These are phyloP conservation scores for Typha latifolia DNA, from an alignment of 176 grass and related monocot species.

Conservation along the genomic window DNA sequence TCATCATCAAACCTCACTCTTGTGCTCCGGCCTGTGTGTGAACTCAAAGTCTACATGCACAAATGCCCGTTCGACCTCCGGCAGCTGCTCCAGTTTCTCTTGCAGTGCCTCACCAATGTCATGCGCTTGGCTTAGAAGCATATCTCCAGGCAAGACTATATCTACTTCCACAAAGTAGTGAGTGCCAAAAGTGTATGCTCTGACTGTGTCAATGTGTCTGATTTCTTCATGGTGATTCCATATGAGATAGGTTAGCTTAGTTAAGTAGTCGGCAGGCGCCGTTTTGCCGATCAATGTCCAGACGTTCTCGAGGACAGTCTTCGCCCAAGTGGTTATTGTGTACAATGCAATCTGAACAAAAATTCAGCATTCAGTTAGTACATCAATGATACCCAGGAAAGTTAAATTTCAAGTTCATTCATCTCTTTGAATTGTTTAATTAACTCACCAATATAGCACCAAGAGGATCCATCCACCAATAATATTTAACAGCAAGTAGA, in stretches of 20 bases:
- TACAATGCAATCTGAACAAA: conserved; percentile 60
- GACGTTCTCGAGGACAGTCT: conserved; percentile 79
- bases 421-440: neutral
- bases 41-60: conserved; percentile 85
- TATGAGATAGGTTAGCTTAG: conserved; percentile 81
- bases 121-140: conserved; percentile 60
- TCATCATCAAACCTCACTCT: conserved; percentile 31
- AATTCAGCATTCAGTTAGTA: neutral
- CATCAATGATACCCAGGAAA: no score
- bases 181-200: conserved; percentile 69
- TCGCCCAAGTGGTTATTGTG: conserved; percentile 68
- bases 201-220: conserved; percentile 68
- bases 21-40: conserved; percentile 58
- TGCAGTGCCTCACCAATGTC: conserved; percentile 76
- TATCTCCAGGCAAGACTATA: conserved; percentile 56
- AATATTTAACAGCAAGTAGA: conserved; percentile 45
- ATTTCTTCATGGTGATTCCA: conserved; percentile 78
- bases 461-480: conserved; percentile 90
- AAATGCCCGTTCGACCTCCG: conserved; percentile 70
- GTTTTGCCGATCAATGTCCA: conserved; percentile 57
- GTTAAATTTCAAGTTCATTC: neutral
- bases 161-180: conserved; percentile 90
- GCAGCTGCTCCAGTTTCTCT: conserved; percentile 79
- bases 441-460: conserved; percentile 79
- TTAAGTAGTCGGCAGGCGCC: conserved; percentile 66